Evolutionary conservation across 2,329 filamentous ascomycete genomes (phyloP), one percentile per base, ranked within the genome.

Genomic region (Colletotrichum aenigma): DNA sequence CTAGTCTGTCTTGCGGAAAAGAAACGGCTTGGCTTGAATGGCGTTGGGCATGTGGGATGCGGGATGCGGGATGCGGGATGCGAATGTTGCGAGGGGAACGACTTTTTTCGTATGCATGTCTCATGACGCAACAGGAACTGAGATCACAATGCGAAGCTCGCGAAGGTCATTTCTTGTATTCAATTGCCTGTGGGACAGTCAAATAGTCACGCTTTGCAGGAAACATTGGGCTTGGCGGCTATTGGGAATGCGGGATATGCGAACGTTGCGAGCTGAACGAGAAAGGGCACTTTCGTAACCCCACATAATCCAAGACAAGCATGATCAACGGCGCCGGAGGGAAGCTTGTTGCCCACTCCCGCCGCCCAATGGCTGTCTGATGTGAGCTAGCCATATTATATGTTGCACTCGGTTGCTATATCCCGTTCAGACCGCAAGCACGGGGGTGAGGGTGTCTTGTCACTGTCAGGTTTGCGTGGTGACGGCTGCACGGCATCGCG

Each of bases 111-210:
- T 10, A 43, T 3, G 38, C 2, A 43, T 36, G 38, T 43, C 16
- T 43, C 16, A n/a, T 10, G 36, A 2, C 36, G 16, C 36, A 38
- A 7, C 16, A 38, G 36, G 4, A 1, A 12, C 30, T 32, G 10
- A 32, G 4, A 18, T 16, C 36, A n/a, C 8, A 18, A 9, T 9
- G 4, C 36, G 16, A 38, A 5, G 16, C 16, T 38, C 7, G 4
- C 7, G 0, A 38, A 5, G 15, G 0, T 38, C 36, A 3, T 38
- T 38, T 0, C 1, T 9, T 38, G 1, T 38, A 1, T 9, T 38
- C 16, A 9, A 38, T 38, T 3, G 4, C 36, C 16, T 18, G 1
- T 9, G 4, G 16, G 4, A 18, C 16, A 38, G 8, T 18, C 16
- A 18, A 18, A 18, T 43, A 3, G 7, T 18, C 36, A 43, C 36